These are phyloP conservation scores for Senna siamea DNA, from an alignment of 306 rosid genomes.

Conservation along the genomic window DNA sequence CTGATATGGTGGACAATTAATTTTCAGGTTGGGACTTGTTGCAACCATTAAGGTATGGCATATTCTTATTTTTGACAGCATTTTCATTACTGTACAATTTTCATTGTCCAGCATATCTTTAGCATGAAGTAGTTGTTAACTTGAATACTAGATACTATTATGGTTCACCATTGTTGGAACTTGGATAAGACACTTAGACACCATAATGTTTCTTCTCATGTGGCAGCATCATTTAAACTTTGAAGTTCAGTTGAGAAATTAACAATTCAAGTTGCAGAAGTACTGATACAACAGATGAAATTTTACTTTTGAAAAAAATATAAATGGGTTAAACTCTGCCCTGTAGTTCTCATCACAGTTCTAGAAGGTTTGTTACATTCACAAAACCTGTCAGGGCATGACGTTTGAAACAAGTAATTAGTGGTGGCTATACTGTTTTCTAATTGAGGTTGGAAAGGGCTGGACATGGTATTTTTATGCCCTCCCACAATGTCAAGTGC, in stretches of 20 bases:
- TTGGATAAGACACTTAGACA: constrained; percentile 14
- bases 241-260: too few species aligned
- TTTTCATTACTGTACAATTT: neutral
- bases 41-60: constrained; percentile 75
- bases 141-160: neutral
- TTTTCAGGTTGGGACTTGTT: constrained; percentile 83
- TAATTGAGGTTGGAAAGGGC: neutral
- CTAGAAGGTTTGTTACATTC: neutral
- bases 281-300: neutral
- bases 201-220: constrained; percentile 1
- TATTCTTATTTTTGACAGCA: neutral
- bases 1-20: constrained; percentile 34
- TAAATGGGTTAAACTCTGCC: neutral
- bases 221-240: neutral
- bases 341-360: neutral
- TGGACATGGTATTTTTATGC: too few species aligned
- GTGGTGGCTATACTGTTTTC: neutral
- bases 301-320: neutral
- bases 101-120: neutral
- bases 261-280: too few species aligned
- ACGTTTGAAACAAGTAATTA: neutral
- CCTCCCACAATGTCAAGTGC: too few species aligned
- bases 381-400: neutral
- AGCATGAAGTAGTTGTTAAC: neutral
- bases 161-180: neutral